Conservation (phyloP, 1,284 basidiomycete genomes). For the Lentinula novae-zelandiae region DNA sequence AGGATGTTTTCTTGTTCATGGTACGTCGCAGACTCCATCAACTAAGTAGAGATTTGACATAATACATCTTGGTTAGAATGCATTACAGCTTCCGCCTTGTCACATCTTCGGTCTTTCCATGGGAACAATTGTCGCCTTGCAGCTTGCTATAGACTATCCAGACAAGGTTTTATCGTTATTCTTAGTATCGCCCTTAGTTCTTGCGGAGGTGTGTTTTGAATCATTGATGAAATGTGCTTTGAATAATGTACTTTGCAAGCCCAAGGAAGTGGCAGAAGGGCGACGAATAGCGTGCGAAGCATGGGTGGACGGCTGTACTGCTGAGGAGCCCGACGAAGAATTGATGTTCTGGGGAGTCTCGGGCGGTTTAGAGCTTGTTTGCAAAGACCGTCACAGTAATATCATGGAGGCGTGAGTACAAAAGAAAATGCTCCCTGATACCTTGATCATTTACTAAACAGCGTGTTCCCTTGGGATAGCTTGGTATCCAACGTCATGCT, state of each 20-base stretch:
- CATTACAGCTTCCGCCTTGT: slow-evolving; percentile 28
- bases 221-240: not conserved
- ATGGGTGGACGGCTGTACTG: not conserved
- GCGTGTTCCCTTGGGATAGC: not conserved
- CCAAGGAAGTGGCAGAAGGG: slow-evolving; percentile 26
- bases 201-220: slow-evolving; percentile 24
- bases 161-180: slow-evolving; percentile 30
- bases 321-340: slow-evolving; percentile 1
- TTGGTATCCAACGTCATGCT: not conserved
- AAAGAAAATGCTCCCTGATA: not conserved
- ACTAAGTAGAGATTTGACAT: not conserved
- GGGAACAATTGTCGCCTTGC: slow-evolving; percentile 29
- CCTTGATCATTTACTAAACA: not conserved
- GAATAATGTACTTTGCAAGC: slow-evolving; percentile 18
- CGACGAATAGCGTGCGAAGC: slow-evolving; percentile 29
- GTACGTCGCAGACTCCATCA: slow-evolving; percentile 17
- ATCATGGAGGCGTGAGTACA: slow-evolving; percentile 3
- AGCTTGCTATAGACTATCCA: slow-evolving; percentile 28
- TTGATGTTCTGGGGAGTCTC: not conserved
- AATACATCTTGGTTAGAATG: slow-evolving; percentile 22
- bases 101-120: slow-evolving; percentile 33
- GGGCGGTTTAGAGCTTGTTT: slow-evolving; percentile 6
- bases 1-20: slow-evolving; percentile 33
- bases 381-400: not conserved
- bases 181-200: slow-evolving; percentile 29